Evolutionary conservation across 2,329 filamentous ascomycete genomes (phyloP), one percentile per base, ranked within the genome.

Genomic region (Xylaria sp.): DNA sequence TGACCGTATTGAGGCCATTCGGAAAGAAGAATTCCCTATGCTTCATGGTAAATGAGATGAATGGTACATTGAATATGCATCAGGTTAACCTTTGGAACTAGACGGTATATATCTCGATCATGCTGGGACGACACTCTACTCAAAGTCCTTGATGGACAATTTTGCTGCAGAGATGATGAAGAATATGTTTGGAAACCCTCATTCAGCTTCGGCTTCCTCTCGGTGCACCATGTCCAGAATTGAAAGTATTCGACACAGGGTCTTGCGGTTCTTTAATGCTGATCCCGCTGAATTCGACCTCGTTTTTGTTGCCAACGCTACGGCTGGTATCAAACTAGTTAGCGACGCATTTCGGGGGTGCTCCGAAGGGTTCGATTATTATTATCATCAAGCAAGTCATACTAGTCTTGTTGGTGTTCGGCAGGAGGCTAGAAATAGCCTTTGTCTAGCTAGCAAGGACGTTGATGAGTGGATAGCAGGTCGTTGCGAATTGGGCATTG

Each of bases 131-230:
- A 95, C 94, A 0, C 83, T 92, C 0, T 93, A 92, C 76, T 84
- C 93, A 48, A 95, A 91, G 78, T 94, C 92, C 34, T 81, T 96
- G 28, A 90, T 98, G 79, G 91, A 95, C 72, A 84, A 82, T 28
- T 97, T 97, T 80, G 89, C 93, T 9, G 79, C 82, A n/a, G 92
- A 96, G 67, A 91, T 97, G 86, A 90, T 90, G 30, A 83, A 87
- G 4, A 92, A 90, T 73, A 83, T 98, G 0, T 94, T 94, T 73
- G 95, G 94, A 43, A 98, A 98, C 70, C 95, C 95, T 0, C 95
- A 98, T 80, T 97, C 95, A 0, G 91, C 89, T 58, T 97, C 94
- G 1, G 83, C 86, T 15, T 91, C 94, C 2, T 97, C 95, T 0
- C 93, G 96, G 75, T 84, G 90, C 36, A 91, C 93, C 0, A 91